A percentile compares a stretch with the other conserved stretches of the same genome.
Conservation (phyloP, 768 basidiomycete genomes). For the Leccinum longicurvipes region DNA sequence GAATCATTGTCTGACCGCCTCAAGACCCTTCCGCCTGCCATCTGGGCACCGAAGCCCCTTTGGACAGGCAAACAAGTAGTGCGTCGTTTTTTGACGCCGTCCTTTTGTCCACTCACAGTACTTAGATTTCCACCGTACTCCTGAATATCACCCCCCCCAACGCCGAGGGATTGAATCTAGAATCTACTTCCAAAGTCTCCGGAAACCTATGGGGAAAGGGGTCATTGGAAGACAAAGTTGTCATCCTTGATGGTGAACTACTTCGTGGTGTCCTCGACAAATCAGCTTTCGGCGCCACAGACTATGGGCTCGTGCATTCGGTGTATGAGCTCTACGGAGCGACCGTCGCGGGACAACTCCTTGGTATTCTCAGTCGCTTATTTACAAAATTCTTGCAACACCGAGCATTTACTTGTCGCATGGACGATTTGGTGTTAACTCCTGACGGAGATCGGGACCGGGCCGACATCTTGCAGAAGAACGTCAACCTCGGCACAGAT, state of each 20-base stretch:
- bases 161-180: constrained; percentile 78
- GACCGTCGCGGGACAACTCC: constrained; percentile 81
- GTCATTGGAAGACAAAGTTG: constrained; percentile 78
- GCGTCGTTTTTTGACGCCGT: constrained; percentile 24
- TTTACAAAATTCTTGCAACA: constrained; percentile 98
- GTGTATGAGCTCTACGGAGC: constrained; percentile 95
- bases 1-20: constrained; percentile 53
- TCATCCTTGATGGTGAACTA: constrained; percentile 91
- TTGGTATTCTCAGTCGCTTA: constrained; percentile 88
- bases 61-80: constrained; percentile 99
- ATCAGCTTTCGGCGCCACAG: constrained; percentile 93
- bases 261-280: constrained; percentile 95
- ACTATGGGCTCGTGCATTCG: constrained; percentile 96
- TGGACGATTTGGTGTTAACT: constrained; percentile 95
- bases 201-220: constrained; percentile 80
- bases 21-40: constrained; percentile 81
- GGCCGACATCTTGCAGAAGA: constrained; percentile 61
- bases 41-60: constrained; percentile 85
- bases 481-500: constrained; percentile 72
- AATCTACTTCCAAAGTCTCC: constrained; percentile 86
- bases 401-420: constrained; percentile 95
- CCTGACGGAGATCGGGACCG: constrained; percentile 73
- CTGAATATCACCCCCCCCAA: constrained; percentile 84
- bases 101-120: constrained; percentile 1
- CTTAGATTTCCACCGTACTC: constrained; percentile 89